Percentiles rank a stretch among this genome's conserved stretches.
phyloP scores from a whole-genome alignment of 768 basidiomycete genomes.

The Megacollybia marginata region DNA sequence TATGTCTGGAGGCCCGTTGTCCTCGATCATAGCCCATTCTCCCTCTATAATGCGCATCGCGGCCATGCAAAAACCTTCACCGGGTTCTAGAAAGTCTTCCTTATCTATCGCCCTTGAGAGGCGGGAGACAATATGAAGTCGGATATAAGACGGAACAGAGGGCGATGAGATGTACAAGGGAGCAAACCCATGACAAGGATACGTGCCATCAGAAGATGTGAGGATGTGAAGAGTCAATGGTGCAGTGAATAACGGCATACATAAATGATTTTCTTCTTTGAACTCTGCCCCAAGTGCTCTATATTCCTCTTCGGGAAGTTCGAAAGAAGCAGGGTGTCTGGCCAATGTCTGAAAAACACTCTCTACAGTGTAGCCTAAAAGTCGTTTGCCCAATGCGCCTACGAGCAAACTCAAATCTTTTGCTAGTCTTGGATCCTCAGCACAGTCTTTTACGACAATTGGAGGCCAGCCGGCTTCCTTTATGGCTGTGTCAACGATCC shows the following conservation, averaged over 20 bases:
- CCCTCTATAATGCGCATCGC: constrained; percentile 65
- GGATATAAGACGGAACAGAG: constrained; percentile 69
- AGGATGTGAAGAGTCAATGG: constrained; percentile 64
- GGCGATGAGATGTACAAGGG: constrained; percentile 72
- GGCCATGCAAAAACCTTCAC: constrained; percentile 68
- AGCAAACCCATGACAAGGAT: constrained; percentile 41
- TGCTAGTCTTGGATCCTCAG: constrained; percentile 27
- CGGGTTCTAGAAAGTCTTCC: constrained; percentile 50
- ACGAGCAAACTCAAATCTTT: constrained; percentile 51
- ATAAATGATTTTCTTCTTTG: constrained; percentile 36
- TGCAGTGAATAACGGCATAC: constrained; percentile 59
- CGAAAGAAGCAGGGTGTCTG: constrained; percentile 15
- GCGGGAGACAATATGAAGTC: constrained; percentile 69
- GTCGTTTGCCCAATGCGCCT: constrained; percentile 42
- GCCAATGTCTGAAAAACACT: constrained; percentile 4
- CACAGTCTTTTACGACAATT: constrained; percentile 55
- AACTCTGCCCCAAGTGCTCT: constrained; percentile 51
- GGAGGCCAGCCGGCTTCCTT: constrained; percentile 83
- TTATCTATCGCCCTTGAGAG: constrained; percentile 51
- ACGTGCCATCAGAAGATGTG: constrained; percentile 35
- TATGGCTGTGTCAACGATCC: constrained; percentile 73
- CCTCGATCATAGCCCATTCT: constrained; percentile 59
- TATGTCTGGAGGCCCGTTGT: constrained; percentile 70
- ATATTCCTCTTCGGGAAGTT: constrained; percentile 36
- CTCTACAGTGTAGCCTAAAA: constrained; percentile 35